Evolutionary conservation across 257 asterid genomes (phyloP), one percentile per base, ranked within the genome.

Genomic region (Striga asiatica): DNA sequence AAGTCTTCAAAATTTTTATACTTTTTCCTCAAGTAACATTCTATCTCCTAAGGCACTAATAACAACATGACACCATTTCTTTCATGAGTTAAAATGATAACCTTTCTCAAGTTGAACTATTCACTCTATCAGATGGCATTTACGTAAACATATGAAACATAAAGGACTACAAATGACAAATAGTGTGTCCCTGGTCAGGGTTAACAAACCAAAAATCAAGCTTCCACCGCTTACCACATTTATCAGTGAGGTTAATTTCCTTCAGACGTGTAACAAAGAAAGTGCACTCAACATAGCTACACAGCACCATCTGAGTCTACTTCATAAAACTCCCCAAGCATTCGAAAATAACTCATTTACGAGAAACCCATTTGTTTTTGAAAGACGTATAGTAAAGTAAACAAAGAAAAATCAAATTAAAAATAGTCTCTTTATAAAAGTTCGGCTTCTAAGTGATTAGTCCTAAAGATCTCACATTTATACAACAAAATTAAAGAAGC

Each of bases 101-200:
- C 13, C 37, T 9, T n/a, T 21, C 22, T 54, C 54, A 46, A 14
- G 8, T 28, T 16, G 35, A 55, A 38, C 13, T 49, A 57, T 38
- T 28, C 32, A 41, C 13, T 34, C n/a, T 2, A 34, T 8, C 13
- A 34, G 41, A 34, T 34, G 8, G 22, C 49, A 56, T 13, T 18
- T 56, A 34, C 19, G 58, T 56, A 54, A 48, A 48, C 34, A 54
- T 11, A 39, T 27, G 59, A 54, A 56, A 56, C 9, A 1, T 3
- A 17, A 52, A 46, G 28, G 18, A 2, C 6, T 32, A 13, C 10
- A 19, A 34, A n/a, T 20, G 22, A 18, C n/a, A 5, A 18, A n/a
- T 21, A 23, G 55, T 17, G 4, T 4, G 18, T 51, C 4, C 8
- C 22, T 54, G 8, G 21, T 4, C n/a, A n/a, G n/a, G n/a, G n/a